Conservation (phyloP, 1,284 basidiomycete genomes). For the Heterobasidion annosum region DNA sequence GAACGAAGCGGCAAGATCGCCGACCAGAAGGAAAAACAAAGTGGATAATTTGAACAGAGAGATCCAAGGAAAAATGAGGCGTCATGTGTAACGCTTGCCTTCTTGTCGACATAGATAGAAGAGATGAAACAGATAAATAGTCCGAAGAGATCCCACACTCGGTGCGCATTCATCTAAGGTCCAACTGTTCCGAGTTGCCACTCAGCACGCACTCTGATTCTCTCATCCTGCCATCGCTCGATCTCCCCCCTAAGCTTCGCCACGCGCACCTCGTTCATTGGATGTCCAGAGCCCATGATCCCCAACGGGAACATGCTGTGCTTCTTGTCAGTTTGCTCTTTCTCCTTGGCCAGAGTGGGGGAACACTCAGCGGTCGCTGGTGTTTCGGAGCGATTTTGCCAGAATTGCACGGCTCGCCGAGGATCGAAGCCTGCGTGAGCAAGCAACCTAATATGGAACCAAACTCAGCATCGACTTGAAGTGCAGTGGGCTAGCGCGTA, state of each 20-base stretch:
- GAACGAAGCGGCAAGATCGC: too few relatives aligned
- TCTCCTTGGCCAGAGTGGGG: conserved; percentile 16
- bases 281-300: conserved; percentile 50
- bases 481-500: neutral
- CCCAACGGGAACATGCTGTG: conserved; percentile 4
- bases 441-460: conserved; percentile 44
- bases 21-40: too few relatives aligned
- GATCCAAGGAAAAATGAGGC: too few relatives aligned
- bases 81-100: too few relatives aligned
- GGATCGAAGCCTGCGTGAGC: conserved; percentile 85
- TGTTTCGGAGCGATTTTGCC: conserved; percentile 43
- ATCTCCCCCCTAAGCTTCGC: conserved; percentile 55
- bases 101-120: too few relatives aligned
- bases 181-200: neutral
- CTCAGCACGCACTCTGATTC: conserved; percentile 12
- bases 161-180: too few relatives aligned
- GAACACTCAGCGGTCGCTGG: conserved; percentile 29
- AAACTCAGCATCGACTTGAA: neutral
- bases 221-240: conserved; percentile 52
- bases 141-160: too few relatives aligned
- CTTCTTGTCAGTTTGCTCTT: conserved; percentile 1
- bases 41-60: too few relatives aligned
- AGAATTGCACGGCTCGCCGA: conserved; percentile 62
- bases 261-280: conserved; percentile 51
- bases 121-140: too few relatives aligned